These are phyloP conservation scores for Hyphodiscus hymeniophilus DNA, from an alignment of 495 filamentous ascomycete genomes.

Conservation along the genomic window DNA sequence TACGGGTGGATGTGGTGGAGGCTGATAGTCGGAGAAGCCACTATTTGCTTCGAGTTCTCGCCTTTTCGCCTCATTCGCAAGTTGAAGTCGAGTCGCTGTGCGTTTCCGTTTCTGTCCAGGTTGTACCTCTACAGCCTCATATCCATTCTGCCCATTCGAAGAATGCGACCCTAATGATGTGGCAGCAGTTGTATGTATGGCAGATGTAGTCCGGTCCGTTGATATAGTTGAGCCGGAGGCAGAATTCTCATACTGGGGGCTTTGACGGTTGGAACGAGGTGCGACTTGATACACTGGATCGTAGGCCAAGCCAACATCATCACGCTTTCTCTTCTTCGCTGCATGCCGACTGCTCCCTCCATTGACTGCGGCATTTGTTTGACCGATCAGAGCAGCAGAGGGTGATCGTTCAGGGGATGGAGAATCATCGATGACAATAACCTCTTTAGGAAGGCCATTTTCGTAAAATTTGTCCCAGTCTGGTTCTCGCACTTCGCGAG, in stretches of 20 bases:
- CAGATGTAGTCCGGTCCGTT: slow-evolving; percentile 80
- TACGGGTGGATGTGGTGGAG: slow-evolving; percentile 78
- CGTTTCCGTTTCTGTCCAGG: slow-evolving; percentile 81
- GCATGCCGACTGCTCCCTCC: slow-evolving; percentile 25
- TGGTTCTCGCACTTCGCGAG: slow-evolving; percentile 38
- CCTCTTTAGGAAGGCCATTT: slow-evolving; percentile 84
- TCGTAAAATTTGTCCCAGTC: slow-evolving; percentile 90
- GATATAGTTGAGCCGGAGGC: slow-evolving; percentile 63
- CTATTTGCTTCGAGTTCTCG: slow-evolving; percentile 61
- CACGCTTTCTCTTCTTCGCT: slow-evolving; percentile 42
- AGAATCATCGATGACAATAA: slow-evolving; percentile 93
- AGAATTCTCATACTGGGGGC: slow-evolving; percentile 57
- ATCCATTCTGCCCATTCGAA: slow-evolving; percentile 52
- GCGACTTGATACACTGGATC: slow-evolving; percentile 55
- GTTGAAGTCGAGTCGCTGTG: slow-evolving; percentile 62
- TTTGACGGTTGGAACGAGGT: slow-evolving; percentile 61
- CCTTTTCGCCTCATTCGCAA: slow-evolving; percentile 72
- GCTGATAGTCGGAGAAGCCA: slow-evolving; percentile 69
- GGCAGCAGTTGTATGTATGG: slow-evolving; percentile 77
- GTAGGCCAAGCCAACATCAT: slow-evolving; percentile 35
- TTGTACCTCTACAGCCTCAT: slow-evolving; percentile 44
- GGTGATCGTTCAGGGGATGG: slow-evolving; percentile 25
- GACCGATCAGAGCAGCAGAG: slow-evolving; percentile 15
- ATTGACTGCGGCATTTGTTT: slow-evolving; percentile 6
- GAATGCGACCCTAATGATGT: slow-evolving; percentile 73